These are phyloP conservation scores for Geotrichum histeridarum DNA, from an alignment of 1,139 yeast genomes.

Conservation along the genomic window DNA sequence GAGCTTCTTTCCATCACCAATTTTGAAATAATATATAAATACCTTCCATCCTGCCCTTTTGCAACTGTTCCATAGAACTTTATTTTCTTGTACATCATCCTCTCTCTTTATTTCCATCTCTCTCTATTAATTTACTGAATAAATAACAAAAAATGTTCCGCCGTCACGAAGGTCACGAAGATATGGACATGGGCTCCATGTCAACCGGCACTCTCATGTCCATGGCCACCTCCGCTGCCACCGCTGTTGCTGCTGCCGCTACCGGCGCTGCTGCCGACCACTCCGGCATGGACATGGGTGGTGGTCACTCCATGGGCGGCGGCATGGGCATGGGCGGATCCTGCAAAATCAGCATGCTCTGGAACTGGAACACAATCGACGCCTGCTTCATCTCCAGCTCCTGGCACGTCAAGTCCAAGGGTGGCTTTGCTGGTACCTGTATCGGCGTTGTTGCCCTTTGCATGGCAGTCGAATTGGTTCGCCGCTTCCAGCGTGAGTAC, in stretches of 20 bases:
- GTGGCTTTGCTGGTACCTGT: slow-evolving; percentile 67
- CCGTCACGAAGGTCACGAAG: not conserved
- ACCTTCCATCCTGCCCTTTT: no score
- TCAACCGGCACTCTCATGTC: slow-evolving; percentile 15
- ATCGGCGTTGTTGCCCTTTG: slow-evolving; percentile 58
- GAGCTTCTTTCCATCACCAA: no score
- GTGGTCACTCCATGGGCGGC: no score
- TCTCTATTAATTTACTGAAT: no score
- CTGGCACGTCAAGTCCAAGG: slow-evolving; percentile 59
- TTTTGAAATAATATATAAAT: no score
- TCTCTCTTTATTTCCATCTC: no score
- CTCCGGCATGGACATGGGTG: slow-evolving; percentile 27
- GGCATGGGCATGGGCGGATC: slow-evolving; percentile 20
- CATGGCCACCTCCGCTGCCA: slow-evolving; percentile 17
- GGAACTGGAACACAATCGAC: slow-evolving; percentile 60
- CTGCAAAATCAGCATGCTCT: slow-evolving; percentile 42
- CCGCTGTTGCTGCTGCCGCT: slow-evolving; percentile 11
- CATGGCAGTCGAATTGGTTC: slow-evolving; percentile 53
- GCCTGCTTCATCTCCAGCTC: slow-evolving; percentile 57
- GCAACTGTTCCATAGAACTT: no score
- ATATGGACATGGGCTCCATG: slow-evolving; percentile 13
- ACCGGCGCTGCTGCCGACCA: slow-evolving; percentile 18
- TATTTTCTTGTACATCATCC: not conserved
- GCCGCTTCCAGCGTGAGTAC: slow-evolving; percentile 53
- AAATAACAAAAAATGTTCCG: no score